Percentiles rank a stretch among this genome's conserved stretches.
These are phyloP conservation scores for Strobilomyces confusus DNA, from an alignment of 768 basidiomycete species.

Conservation along the genomic window DNA sequence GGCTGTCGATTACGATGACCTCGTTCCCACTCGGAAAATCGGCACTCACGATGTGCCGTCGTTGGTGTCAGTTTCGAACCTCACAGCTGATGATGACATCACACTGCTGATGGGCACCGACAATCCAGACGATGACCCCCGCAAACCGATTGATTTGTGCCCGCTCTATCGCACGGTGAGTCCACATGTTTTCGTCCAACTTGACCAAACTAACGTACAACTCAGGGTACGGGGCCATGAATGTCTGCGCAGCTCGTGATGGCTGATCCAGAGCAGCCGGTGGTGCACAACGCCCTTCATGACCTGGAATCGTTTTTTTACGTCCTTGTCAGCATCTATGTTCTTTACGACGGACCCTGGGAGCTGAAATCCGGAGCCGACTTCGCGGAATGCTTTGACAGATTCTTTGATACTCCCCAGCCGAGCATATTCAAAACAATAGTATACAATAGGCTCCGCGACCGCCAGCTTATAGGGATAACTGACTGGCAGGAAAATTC, in stretches of 20 bases:
- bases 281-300: not conserved
- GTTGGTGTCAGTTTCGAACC: not conserved
- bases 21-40: not conserved
- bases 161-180: not conserved
- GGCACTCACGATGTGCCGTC: not conserved
- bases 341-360: not conserved
- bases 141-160: not conserved
- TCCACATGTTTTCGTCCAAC: not conserved
- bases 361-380: not conserved
- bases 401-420: slow-evolving; percentile 1
- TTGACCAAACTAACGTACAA: not conserved
- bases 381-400: slow-evolving; percentile 3
- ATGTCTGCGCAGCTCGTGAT: slow-evolving; percentile 4
- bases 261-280: slow-evolving; percentile 1
- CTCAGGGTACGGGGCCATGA: slow-evolving; percentile 1
- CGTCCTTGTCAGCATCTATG: not conserved
- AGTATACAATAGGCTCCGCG: too few relatives aligned
- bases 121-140: not conserved
- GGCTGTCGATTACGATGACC: not conserved
- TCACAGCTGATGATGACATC: not conserved
- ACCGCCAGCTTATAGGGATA: too few relatives aligned
- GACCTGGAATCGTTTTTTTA: not conserved
- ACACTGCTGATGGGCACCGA: not conserved
- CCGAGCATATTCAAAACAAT: slow-evolving; percentile 2
- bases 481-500: too few relatives aligned